phyloP scores from a whole-genome alignment of 306 rosid species.

The Cyclanthera cordifolia region DNA sequence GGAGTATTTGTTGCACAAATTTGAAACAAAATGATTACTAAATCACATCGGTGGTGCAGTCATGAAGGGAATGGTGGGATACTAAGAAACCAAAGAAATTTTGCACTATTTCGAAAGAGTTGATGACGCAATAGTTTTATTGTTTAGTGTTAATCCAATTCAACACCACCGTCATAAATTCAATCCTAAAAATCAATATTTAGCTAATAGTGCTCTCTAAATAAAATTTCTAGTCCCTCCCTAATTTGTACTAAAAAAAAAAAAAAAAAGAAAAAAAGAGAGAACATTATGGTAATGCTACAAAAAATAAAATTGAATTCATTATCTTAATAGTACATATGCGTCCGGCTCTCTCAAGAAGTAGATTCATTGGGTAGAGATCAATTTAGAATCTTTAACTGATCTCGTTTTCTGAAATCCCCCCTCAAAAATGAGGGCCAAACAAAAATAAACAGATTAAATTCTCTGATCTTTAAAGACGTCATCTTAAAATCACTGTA shows the following conservation, averaged over 20 bases:
- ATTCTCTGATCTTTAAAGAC: neutral
- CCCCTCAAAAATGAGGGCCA: neutral
- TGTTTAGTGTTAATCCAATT: too few relatives aligned
- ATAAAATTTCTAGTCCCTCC: too few relatives aligned
- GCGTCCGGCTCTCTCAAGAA: constrained; percentile 16
- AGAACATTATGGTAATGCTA: constrained; percentile 6
- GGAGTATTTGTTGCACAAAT: too few relatives aligned
- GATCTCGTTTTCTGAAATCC: neutral
- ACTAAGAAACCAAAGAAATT: neutral
- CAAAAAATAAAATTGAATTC: constrained; percentile 6
- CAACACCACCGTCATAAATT: too few relatives aligned
- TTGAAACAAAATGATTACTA: too few relatives aligned
- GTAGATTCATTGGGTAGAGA: constrained; percentile 10
- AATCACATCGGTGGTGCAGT: too few relatives aligned
- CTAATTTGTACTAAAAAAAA: too few relatives aligned
- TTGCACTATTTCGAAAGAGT: too few relatives aligned
- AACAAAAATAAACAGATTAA: neutral
- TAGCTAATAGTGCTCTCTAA: too few relatives aligned
- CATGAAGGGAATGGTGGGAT: neutral
- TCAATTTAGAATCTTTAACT: neutral
- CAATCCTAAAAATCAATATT: too few relatives aligned
- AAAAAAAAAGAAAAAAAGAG: too few relatives aligned
- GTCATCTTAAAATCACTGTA: constrained; percentile 14
- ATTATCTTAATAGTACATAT: constrained; percentile 22
- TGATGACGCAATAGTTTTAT: too few relatives aligned